Percentiles rank a stretch among this genome's conserved stretches.
These are phyloP conservation scores for Phytophthora syringae DNA, from an alignment of 352 stramenopile genomes.

Conservation along the genomic window DNA sequence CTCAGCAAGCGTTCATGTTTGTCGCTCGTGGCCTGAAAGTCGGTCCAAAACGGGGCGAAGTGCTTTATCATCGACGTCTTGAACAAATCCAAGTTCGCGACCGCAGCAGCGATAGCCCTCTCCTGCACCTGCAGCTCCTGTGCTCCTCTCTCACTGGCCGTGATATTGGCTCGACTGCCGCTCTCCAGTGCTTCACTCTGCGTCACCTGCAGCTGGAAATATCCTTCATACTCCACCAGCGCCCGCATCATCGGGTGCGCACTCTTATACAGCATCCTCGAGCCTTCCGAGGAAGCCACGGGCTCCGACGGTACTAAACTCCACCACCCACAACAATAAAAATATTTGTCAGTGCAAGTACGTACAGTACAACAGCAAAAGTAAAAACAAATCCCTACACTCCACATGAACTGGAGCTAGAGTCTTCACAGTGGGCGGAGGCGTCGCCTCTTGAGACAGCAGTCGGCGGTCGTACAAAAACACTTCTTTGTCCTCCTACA, in stretches of 20 bases:
- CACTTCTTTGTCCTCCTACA: conserved; percentile 64
- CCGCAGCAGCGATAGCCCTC: conserved; percentile 71
- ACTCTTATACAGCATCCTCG: conserved; percentile 76
- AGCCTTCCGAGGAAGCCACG: conserved; percentile 66
- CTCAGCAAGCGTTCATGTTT: conserved; percentile 68
- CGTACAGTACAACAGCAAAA: conserved; percentile 6
- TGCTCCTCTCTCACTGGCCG: conserved; percentile 55
- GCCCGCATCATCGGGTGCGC: conserved; percentile 81
- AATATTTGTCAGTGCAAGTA: background rate
- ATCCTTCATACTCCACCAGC: conserved; percentile 80
- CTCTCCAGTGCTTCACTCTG: conserved; percentile 72
- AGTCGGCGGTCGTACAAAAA: conserved; percentile 87
- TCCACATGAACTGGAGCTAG: conserved; percentile 58
- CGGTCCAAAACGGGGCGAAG: conserved; percentile 81
- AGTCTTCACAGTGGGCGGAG: conserved; percentile 30
- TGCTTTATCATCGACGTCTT: conserved; percentile 85
- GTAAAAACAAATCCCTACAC: conserved; percentile 25
- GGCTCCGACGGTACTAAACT: conserved; percentile 62
- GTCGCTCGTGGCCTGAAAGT: conserved; percentile 65
- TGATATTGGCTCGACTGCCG: conserved; percentile 60
- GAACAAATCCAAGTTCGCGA: conserved; percentile 85
- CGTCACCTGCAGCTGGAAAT: conserved; percentile 80
- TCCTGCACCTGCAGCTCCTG: conserved; percentile 71
- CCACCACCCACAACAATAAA: conserved; percentile 1
- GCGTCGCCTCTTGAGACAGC: conserved; percentile 67